Evolutionary conservation across 257 asterid species (phyloP).

Genomic region (Lavandula angustifolia): DNA sequence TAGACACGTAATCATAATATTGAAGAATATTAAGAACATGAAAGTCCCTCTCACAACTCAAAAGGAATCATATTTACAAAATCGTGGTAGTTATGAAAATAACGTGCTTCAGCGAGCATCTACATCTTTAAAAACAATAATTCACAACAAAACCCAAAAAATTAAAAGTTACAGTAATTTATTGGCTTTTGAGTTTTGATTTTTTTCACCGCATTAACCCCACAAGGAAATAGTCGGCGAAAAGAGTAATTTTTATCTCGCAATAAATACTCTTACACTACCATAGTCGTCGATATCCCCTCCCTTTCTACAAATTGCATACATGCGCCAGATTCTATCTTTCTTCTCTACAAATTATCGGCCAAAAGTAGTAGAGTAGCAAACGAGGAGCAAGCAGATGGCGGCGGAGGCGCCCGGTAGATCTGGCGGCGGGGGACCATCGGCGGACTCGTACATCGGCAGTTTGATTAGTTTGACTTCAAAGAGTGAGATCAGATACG

Average conservation of each 20-base stretch:
- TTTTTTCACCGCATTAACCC: background rate
- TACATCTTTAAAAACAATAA: too few species aligned
- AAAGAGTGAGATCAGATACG: constrained; percentile 95
- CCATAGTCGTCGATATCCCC: constrained; percentile 13
- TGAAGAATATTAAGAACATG: too few species aligned
- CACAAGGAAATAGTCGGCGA: background rate
- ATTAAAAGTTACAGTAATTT: too few species aligned
- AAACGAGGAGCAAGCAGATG: constrained; percentile 37
- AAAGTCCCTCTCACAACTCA: too few species aligned
- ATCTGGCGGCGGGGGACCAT: constrained; percentile 63
- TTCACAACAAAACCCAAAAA: too few species aligned
- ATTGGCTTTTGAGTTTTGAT: too few species aligned
- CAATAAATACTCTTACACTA: constrained; percentile 12
- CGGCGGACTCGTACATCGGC: constrained; percentile 92
- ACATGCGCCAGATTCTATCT: background rate
- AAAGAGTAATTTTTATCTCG: background rate
- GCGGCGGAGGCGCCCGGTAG: constrained; percentile 65
- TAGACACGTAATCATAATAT: too few species aligned
- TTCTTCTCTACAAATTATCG: background rate
- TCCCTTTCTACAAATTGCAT: constrained; percentile 20
- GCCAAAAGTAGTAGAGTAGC: constrained; percentile 26
- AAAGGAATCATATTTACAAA: too few species aligned
- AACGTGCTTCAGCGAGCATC: too few species aligned
- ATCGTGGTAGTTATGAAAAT: too few species aligned
- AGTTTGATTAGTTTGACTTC: constrained; percentile 93